Conservation (phyloP, 2,329 filamentous ascomycete species). For the Septoria linicola region DNA sequence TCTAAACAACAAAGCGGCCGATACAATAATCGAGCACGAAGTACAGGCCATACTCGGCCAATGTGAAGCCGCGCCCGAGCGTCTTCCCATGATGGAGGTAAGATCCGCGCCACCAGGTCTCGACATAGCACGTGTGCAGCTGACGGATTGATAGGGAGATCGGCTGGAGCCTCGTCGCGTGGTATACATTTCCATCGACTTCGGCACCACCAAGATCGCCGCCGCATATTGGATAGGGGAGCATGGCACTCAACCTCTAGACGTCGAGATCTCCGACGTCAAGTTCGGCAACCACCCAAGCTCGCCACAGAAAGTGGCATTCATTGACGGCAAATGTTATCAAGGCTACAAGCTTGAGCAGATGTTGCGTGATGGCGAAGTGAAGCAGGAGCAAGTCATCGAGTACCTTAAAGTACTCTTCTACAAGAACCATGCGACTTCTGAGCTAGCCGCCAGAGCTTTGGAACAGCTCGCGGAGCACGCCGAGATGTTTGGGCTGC, state of each 20-base stretch:
- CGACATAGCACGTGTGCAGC: too few species aligned
- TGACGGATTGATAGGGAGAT: too few species aligned
- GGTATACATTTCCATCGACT: not conserved
- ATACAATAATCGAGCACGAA: too few species aligned
- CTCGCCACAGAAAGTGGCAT: not conserved
- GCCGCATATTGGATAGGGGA: not conserved
- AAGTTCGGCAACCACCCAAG: not conserved
- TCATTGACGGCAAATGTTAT: not conserved
- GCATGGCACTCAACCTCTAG: not conserved
- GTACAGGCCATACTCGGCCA: too few species aligned
- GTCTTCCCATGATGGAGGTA: too few species aligned
- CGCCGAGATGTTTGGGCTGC: not conserved
- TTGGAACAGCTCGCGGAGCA: not conserved
- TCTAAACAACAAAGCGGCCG: too few species aligned
- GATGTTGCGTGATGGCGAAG: not conserved
- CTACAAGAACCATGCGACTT: conserved; percentile 15
- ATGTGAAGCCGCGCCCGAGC: too few species aligned
- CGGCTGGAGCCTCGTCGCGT: not conserved
- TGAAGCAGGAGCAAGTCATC: conserved; percentile 5
- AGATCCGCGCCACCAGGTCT: too few species aligned
- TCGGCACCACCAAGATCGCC: not conserved
- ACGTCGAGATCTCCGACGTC: not conserved
- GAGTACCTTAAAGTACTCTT: conserved; percentile 14
- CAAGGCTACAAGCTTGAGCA: not conserved
- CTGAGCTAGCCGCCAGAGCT: not conserved